Evolutionary conservation across 2,329 filamentous ascomycete genomes (phyloP), one percentile per base, ranked within the genome.

Genomic region (Dactylonectria estremocensis): DNA sequence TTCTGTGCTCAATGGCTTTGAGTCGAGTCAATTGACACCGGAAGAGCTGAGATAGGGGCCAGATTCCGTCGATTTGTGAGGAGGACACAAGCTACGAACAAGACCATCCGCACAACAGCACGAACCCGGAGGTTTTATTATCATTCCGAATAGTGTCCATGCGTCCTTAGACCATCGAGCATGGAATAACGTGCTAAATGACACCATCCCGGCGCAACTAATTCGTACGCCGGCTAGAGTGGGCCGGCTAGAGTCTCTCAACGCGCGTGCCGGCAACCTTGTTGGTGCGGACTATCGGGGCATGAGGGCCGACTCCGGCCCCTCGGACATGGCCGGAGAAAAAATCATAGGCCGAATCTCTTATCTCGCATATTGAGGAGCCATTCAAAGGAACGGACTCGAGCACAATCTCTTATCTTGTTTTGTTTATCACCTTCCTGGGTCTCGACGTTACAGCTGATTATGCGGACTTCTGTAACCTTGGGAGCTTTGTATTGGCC

Each of bases 111-210:
- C 50, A 57, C 45, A 57, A 57, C 62, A 45, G 72, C 54, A 68
- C 70, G 67, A 40, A 49, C 59, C 68, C 52, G 50, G 56, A 35
- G 66, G 57, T 74, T 76, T 76, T 75, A 75, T 74, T 48, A 54
- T 61, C 28, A 56, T 59, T 52, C 64, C 46, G 24, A 59, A 46
- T 61, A 49, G 31, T 57, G 16, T 57, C 55, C 61, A 56, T 50
- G 35, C 20, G 28, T 52, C 69, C 54, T 72, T 74, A 74, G 74
- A 64, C 74, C 68, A 74, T 75, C 61, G 69, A 74, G 73, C 70
- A 65, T 68, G 55, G 60, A 65, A 76, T 76, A 76, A 76, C 74
- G 73, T 74, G 74, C 74, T 76, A 57, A 73, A 76, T 76, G 72
- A 74, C 74, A 76, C 74, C 74, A 76, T 76, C 73, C 66, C 61